Evolutionary conservation across 1,284 basidiomycete species (phyloP), one percentile per base, ranked within the genome.

Genomic region (Trametes pubescens): DNA sequence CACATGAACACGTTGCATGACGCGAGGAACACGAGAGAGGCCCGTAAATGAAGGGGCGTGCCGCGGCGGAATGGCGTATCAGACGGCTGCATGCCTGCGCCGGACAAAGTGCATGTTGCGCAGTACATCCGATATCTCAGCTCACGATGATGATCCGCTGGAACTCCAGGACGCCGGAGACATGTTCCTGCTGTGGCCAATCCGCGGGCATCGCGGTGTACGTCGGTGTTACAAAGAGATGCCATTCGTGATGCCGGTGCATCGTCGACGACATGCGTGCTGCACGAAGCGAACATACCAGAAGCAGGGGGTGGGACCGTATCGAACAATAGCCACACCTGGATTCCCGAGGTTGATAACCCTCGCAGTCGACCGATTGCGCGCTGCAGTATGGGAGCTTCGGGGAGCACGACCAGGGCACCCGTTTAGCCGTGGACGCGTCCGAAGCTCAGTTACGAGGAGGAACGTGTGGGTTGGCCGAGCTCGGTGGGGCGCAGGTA

Each of bases 91-190:
- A 55, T 13, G 59, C 16, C 56, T 57, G 40, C 46, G 56, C 37
- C 56, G 56, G 56, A 57, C 56, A 49, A 57, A 35, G 56, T 57
- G 37, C 44, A 61, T 52, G 59, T 52, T 60, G 57, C 60, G 57
- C 61, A 66, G 64, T 64, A 62, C 62, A 43, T 64, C 67, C 67
- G 67, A 65, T 64, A 68, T 66, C 29, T 32, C 67, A 68, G 51
- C 13, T 61, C 61, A 57, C 40, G 11, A 2, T 44, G 18, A 16
- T n/a, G 43, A 48, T 29, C 59, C 51, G 65, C 34, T 32, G n/a
- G 51, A 40, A 38, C 26, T 32, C 38, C 38, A 24, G 57, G 22
- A 55, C 46, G 32, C 54, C 49, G 47, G 54, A 58, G 40, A 16
- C 61, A 65, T 61, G 64, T 65, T 62, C 59, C 64, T 61, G 48